Evolutionary conservation across 441 rosid genomes (phyloP).

Genomic region (Caryocar brasiliense): DNA sequence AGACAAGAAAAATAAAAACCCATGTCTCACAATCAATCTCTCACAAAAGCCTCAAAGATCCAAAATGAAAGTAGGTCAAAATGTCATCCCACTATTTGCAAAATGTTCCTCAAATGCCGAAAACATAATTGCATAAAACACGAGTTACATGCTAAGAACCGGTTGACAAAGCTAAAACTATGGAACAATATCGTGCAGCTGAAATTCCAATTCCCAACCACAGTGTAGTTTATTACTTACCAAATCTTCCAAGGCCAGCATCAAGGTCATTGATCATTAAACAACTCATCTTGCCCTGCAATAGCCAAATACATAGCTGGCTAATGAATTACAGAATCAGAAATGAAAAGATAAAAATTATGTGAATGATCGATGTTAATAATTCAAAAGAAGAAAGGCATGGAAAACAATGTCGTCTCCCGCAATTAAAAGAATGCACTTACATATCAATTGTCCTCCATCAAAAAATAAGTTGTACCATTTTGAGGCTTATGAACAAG

Average conservation of each 20-base stretch:
- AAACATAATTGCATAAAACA: no score
- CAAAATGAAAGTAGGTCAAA: neutral
- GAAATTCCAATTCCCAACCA: neutral
- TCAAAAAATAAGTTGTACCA: neutral
- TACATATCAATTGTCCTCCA: no score
- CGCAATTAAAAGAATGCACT: neutral
- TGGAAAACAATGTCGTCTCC: no score
- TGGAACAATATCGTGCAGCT: neutral
- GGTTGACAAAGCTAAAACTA: neutral
- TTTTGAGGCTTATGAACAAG: neutral
- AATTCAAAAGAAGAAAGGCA: no score
- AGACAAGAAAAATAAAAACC: slow-evolving; percentile 10
- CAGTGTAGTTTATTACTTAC: slow-evolving; percentile 34
- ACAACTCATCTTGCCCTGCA: slow-evolving; percentile 96
- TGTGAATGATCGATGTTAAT: no score
- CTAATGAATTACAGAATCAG: slow-evolving; percentile 2
- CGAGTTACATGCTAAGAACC: no score
- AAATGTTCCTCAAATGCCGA: no score
- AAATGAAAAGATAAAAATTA: no score
- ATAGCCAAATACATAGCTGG: slow-evolving; percentile 5
- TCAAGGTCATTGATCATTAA: slow-evolving; percentile 92
- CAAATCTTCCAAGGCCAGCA: slow-evolving; percentile 97
- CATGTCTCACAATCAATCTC: no score
- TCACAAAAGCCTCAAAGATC: neutral
- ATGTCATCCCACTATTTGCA: no score